Evolutionary conservation across 225 moss, liverwort and hornwort genomes (phyloP).

Genomic region (Neckera pumila): DNA sequence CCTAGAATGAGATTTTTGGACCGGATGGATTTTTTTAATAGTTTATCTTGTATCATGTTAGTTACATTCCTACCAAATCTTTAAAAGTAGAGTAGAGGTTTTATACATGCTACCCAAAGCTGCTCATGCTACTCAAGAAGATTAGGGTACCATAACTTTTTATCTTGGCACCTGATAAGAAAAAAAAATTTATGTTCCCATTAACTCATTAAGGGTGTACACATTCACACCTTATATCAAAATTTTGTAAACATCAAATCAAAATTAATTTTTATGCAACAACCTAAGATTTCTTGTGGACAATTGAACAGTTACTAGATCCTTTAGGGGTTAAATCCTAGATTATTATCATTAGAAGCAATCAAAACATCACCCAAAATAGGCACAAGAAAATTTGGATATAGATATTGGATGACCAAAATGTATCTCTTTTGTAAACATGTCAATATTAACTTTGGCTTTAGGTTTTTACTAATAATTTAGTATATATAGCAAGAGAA

Average conservation of each 20-base stretch:
- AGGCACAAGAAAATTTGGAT: neutral
- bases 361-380: neutral
- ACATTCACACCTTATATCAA: no score
- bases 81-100: no score
- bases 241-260: neutral
- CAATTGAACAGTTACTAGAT: accelerated
- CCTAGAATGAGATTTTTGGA: no score
- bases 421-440: no score
- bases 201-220: no score
- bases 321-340: neutral
- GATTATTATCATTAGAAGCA: neutral
- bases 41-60: no score
- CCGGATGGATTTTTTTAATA: accelerated
- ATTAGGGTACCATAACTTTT: no score
- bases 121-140: no score
- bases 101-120: no score
- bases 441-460: neutral
- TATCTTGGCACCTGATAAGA: accelerated
- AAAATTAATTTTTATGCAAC: accelerated
- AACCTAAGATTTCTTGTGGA: neutral
- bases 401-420: neutral
- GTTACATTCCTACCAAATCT: no score
- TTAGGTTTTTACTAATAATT: neutral
- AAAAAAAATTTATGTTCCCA: no score
- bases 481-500: accelerated